Evolutionary conservation across 176 grass and related monocot species (phyloP).

Genomic region (Areca catechu): DNA sequence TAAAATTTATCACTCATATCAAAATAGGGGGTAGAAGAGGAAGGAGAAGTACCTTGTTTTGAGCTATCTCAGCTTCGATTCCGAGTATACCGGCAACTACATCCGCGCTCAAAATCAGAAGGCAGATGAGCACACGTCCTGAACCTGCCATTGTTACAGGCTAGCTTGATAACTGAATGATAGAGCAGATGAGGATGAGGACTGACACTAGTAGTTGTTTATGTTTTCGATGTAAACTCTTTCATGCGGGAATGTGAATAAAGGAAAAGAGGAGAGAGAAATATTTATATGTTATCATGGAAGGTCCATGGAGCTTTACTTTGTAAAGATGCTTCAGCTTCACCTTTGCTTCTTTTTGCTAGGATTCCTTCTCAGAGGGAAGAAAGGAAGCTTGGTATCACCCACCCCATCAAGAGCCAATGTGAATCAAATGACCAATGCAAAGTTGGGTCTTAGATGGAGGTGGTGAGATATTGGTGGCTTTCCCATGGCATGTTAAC

Average conservation of each 20-base stretch:
- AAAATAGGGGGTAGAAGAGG: too few species aligned
- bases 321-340: slow-evolving; percentile 40
- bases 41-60: slow-evolving; percentile 47
- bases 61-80: slow-evolving; percentile 55
- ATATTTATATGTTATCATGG: slow-evolving; percentile 16
- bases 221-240: too few species aligned
- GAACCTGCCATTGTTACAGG: slow-evolving; percentile 46
- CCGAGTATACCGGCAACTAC: slow-evolving; percentile 57
- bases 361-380: slow-evolving; percentile 63
- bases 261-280: slow-evolving; percentile 31
- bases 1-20: too few species aligned
- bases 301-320: slow-evolving; percentile 37
- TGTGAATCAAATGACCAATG: not conserved
- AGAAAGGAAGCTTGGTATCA: slow-evolving; percentile 67
- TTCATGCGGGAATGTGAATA: slow-evolving; percentile 22
- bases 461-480: too few species aligned
- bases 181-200: slow-evolving; percentile 21
- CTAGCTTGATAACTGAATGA: slow-evolving; percentile 14
- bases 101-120: slow-evolving; percentile 70
- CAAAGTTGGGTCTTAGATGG: not conserved
- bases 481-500: too few species aligned
- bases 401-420: not conserved
- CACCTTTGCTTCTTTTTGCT: slow-evolving; percentile 30
- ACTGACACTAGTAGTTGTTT: not conserved
- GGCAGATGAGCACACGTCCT: slow-evolving; percentile 49